Evolutionary conservation across 202 grass and related monocot genomes (phyloP), one percentile per base, ranked within the genome.

Genomic region (Setaria viridis): DNA sequence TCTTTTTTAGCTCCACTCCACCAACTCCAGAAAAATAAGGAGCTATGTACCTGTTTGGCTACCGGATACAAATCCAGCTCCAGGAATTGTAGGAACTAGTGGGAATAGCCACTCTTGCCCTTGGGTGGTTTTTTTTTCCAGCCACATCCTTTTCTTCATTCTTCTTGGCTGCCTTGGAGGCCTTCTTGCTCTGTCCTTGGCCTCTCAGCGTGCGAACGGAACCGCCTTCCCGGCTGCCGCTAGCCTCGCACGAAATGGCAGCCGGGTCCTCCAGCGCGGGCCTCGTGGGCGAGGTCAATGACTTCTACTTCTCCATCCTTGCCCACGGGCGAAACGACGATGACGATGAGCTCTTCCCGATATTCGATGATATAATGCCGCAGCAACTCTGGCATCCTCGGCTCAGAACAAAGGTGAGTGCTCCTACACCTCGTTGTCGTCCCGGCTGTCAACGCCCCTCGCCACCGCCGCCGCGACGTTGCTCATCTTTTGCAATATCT

Each of bases 401-500:
- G 0, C 2, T 32, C 32, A 63, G 14, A 0, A 34, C 55, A 86
- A 77, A 49, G 82, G 72, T 69, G 60, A 84, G 68, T 62, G 53
- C 76, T 19, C 47, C 3, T 71, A 41, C 9, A 46, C 35, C 33
- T 70, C 82, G 11, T 79, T 74, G 1, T 79, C 79, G 10, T 80
- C 64, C 9, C 33, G 63, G 12, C 84, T 84, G 0, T 57, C 35
- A 0, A 21, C 33, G 9, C 15, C 45, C 49, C 19, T 7, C 25
- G 1, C 21, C 33, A 25, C 25, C 0, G 25, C 2, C 29, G 20
- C 6, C 48, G 2, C 51, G 6, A 4, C 5, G n/a, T 2, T 42
- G 16, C 30, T 80, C 33, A 63, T 80, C 17, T 80, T 80, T 46
- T 94, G 94, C 90, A 97, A 97, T 88, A 97, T 97, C 84, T 94